phyloP scores from a whole-genome alignment of 164 flowering plant species.

The Macadamia integrifolia region DNA sequence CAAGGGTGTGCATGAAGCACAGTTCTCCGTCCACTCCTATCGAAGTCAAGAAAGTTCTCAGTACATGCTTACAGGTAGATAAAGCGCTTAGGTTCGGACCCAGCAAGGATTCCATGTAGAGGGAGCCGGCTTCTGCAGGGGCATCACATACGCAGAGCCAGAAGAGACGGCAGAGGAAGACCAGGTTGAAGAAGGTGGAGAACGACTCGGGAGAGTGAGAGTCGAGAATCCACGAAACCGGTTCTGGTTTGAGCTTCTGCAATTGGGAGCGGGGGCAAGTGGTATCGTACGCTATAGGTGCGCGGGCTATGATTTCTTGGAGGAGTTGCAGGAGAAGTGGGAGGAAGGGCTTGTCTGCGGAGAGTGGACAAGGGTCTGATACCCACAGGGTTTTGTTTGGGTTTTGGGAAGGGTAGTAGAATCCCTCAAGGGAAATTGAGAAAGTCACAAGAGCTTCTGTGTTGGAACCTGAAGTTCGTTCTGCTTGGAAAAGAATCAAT shows the following conservation, averaged over 20 bases:
- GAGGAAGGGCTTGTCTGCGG: conserved; percentile 49
- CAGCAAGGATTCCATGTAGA: conserved; percentile 50
- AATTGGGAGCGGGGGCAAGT: conserved; percentile 48
- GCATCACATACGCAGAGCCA: conserved; percentile 77
- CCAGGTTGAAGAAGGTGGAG: conserved; percentile 56
- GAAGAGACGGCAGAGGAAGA: conserved; percentile 69
- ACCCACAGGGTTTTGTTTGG: conserved; percentile 51
- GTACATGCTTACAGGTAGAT: conserved; percentile 27
- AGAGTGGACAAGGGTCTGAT: conserved; percentile 62
- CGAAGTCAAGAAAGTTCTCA: conserved; percentile 47
- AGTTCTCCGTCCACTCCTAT: conserved; percentile 74
- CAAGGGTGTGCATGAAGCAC: conserved; percentile 64
- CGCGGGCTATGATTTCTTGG: conserved; percentile 54
- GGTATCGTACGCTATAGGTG: conserved; percentile 48
- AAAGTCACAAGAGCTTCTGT: conserved; percentile 43
- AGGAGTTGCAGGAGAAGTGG: conserved; percentile 76
- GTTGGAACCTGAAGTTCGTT: conserved; percentile 38
- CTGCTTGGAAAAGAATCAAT: conserved; percentile 58
- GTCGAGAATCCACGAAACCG: conserved; percentile 52
- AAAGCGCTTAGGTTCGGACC: conserved; percentile 41
- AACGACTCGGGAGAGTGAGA: conserved; percentile 64
- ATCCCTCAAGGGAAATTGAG: conserved; percentile 43
- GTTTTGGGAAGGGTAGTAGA: conserved; percentile 14
- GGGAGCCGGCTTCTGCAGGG: conserved; percentile 60
- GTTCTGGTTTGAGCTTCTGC: conserved; percentile 47